Conservation (phyloP, 495 filamentous ascomycete species). For the Sabuloglossum arenarium region DNA sequence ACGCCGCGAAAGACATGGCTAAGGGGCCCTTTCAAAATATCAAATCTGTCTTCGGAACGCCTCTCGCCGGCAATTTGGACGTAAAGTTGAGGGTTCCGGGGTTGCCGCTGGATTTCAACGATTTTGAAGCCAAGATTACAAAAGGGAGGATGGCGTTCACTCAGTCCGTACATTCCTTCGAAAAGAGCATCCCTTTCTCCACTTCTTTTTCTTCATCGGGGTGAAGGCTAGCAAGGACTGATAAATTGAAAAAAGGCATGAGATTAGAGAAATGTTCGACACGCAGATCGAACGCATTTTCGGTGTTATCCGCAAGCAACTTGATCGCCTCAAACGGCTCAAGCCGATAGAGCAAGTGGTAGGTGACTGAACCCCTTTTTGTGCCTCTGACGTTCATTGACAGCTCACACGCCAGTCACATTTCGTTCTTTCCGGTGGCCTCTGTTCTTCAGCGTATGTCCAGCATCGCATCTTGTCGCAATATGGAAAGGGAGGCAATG, state of each 20-base stretch:
- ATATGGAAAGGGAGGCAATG: not conserved
- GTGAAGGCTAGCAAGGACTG: not conserved
- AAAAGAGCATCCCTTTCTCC: too few relatives aligned
- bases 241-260: not conserved
- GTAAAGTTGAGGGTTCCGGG: not conserved
- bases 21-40: not conserved
- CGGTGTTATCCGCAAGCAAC: not conserved
- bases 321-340: not conserved
- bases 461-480: conserved; percentile 9
- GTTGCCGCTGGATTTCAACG: not conserved
- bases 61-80: not conserved
- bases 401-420: conserved; percentile 1
- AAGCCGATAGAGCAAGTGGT: not conserved
- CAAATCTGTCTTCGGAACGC: not conserved
- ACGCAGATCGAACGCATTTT: not conserved
- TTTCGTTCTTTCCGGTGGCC: conserved; percentile 20
- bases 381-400: too few relatives aligned
- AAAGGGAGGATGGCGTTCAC: not conserved
- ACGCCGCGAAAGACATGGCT: not conserved
- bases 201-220: not conserved
- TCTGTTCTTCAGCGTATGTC: conserved; percentile 19
- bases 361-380: not conserved
- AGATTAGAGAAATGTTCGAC: not conserved
- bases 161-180: too few relatives aligned
- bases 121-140: not conserved